These are phyloP conservation scores for Hypoxylon subgilvum DNA, from an alignment of 495 filamentous ascomycete species.

Conservation along the genomic window DNA sequence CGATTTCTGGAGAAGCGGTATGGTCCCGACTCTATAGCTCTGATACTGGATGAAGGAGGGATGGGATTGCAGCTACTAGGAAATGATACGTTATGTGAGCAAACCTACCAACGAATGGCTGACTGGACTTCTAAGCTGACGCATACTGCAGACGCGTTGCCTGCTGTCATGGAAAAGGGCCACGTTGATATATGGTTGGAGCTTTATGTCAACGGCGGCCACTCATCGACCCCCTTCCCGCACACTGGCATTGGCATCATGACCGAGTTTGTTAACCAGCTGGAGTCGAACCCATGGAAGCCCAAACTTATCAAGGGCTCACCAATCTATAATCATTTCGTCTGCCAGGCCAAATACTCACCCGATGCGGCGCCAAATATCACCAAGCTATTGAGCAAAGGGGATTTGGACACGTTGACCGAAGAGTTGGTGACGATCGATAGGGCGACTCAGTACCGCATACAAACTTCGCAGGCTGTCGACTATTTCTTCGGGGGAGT, in stretches of 20 bases:
- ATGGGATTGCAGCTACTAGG: slow-evolving; percentile 54
- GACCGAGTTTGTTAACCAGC: slow-evolving; percentile 62
- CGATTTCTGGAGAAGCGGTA: slow-evolving; percentile 57
- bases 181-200: slow-evolving; percentile 57
- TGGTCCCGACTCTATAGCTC: slow-evolving; percentile 62
- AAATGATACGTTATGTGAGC: slow-evolving; percentile 41
- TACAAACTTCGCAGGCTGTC: slow-evolving; percentile 64
- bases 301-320: slow-evolving; percentile 45
- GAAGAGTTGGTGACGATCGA: slow-evolving; percentile 60
- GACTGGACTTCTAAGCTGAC: slow-evolving; percentile 46
- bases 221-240: slow-evolving; percentile 63
- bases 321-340: slow-evolving; percentile 53
- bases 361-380: slow-evolving; percentile 41
- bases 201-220: slow-evolving; percentile 64
- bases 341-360: slow-evolving; percentile 53
- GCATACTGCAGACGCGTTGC: slow-evolving; percentile 56
- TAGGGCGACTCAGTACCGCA: slow-evolving; percentile 62
- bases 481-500: slow-evolving; percentile 47
- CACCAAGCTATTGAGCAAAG: slow-evolving; percentile 43
- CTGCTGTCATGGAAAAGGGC: slow-evolving; percentile 59
- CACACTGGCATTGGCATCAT: slow-evolving; percentile 71
- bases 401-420: slow-evolving; percentile 65
- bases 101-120: slow-evolving; percentile 17
- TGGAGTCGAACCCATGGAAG: slow-evolving; percentile 65
- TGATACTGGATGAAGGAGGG: slow-evolving; percentile 70